Evolutionary conservation across 805 yeast species (phyloP).

Genomic region (Saturnispora ahearnii): DNA sequence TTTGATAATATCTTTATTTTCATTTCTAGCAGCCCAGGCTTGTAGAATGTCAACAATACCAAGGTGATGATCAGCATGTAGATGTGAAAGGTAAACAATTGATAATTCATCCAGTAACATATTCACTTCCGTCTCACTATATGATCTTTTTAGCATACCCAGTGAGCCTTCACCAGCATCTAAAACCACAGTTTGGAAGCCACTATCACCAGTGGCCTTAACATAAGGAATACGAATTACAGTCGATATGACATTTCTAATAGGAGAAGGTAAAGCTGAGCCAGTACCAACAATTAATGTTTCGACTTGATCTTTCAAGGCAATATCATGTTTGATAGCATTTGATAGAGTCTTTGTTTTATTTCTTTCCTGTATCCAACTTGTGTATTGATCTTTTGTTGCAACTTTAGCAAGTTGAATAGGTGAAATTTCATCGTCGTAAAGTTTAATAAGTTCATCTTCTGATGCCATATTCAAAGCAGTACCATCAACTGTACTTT

Average conservation of each 20-base stretch:
- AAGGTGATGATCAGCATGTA: conserved; percentile 95
- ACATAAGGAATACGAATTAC: conserved; percentile 59
- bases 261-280: conserved; percentile 76
- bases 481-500: conserved; percentile 5
- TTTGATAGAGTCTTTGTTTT: conserved; percentile 2
- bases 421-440: conserved; percentile 21
- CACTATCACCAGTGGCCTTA: conserved; percentile 8
- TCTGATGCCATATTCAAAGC: conserved; percentile 15
- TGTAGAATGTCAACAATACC: conserved; percentile 66
- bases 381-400: conserved; percentile 10
- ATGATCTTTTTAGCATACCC: conserved; percentile 59
- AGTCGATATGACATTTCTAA: conserved; percentile 79
- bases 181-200: conserved; percentile 43
- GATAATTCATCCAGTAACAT: conserved; percentile 49
- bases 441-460: conserved; percentile 18
- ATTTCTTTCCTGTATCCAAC: conserved; percentile 4
- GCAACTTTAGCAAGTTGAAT: conserved; percentile 7
- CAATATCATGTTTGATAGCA: conserved; percentile 12
- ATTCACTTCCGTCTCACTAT: conserved; percentile 37
- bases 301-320: conserved; percentile 47
- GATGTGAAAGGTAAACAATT: conserved; percentile 69
- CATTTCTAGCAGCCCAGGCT: conserved; percentile 47
- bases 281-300: conserved; percentile 85
- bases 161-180: conserved; percentile 96
- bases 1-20: conserved; percentile 22